Base-by-base conservation (phyloP, 2,329 filamentous ascomycete genomes). In the Colletotrichum lentis region DNA sequence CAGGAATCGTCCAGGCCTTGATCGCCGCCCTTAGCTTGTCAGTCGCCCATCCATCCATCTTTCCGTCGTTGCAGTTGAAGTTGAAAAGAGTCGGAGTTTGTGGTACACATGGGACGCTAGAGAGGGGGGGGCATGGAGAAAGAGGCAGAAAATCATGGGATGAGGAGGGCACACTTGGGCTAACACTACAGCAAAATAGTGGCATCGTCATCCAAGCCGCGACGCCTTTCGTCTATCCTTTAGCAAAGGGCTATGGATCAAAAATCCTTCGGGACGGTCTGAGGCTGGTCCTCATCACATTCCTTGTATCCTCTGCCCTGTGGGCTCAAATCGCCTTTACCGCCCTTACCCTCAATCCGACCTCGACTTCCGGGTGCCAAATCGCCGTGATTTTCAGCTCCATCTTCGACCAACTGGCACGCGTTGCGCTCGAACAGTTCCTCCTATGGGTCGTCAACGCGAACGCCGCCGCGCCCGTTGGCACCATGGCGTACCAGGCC, bases 201-300 rank as follows among this genome's bases (percentile, higher is more conserved):
- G 86, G 85, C 71, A 81, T 85, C 70, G 79, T 87, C 64, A 80
- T 86, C 72, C 84, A 84, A 73, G 82, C 84, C 62, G 83, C 85
- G 37, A 80, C 81, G 57, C 79, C 79, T 52, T 80, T 81, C 58
- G 77, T 83, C 71, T 77, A 84, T 75, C 78, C 84, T 72, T 77
- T 81, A 69, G 71, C 78, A 71, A 83, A 78, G 73, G 81, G 82
- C 71, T 79, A 85, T 79, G 79, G 81, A 74, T 80, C 80, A 68
- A 77, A 82, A 47, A 76, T 86, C 68, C 80, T 85, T 74, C 81
- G 83, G 77, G 84, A 88, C 78, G 84, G 85, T 79, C 82, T 83
- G 85, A 88, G 86, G 86, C 86, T 88, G 85, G 85, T 83, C 85
- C 86, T 88, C 85, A 78, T 83, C 73, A 76, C 79, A 71, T 88